phyloP scores from a whole-genome alignment of 2,329 filamentous ascomycete genomes.

The Penicillium verrucosum region DNA sequence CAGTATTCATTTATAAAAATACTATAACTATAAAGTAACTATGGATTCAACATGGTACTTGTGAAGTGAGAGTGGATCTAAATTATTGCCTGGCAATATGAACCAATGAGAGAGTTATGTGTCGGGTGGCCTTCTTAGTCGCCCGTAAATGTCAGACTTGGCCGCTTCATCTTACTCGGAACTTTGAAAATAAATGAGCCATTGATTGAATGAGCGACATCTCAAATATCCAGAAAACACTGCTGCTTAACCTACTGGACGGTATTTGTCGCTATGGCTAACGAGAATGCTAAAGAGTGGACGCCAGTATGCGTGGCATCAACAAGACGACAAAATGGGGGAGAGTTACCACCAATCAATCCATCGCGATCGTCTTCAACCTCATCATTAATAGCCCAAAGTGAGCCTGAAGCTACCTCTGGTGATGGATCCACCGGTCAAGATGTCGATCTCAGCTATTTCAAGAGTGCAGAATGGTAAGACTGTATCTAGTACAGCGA shows the following conservation, averaged over 20 bases:
- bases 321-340: constrained; percentile 12
- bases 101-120: too few relatives aligned
- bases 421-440: neutral
- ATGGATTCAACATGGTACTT: too few relatives aligned
- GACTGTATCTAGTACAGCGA: neutral
- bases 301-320: constrained; percentile 31
- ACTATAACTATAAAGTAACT: too few relatives aligned
- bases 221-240: neutral
- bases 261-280: constrained; percentile 9
- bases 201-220: neutral
- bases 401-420: neutral
- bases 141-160: neutral
- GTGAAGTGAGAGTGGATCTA: too few relatives aligned
- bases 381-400: neutral
- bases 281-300: neutral
- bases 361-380: neutral
- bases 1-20: too few relatives aligned
- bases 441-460: constrained; percentile 32
- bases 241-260: too few relatives aligned
- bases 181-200: neutral
- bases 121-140: too few relatives aligned
- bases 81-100: too few relatives aligned
- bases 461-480: constrained; percentile 48
- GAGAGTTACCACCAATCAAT: neutral
- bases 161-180: neutral